phyloP scores from a whole-genome alignment of 352 stramenopile species.

The Globisporangium rhizosaccharum region DNA sequence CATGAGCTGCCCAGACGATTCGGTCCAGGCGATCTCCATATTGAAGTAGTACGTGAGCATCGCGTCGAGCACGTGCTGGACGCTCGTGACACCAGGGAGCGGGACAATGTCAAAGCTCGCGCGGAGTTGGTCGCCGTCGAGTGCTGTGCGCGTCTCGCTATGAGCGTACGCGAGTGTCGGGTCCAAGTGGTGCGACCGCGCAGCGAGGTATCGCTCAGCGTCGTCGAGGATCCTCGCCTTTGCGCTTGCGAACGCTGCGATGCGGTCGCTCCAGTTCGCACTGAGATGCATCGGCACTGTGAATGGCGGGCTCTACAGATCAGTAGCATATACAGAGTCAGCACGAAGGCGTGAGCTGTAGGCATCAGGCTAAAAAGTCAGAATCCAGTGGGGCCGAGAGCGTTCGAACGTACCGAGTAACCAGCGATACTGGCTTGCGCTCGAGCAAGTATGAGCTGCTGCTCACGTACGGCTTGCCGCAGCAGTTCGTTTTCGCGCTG shows the following conservation, averaged over 20 bases:
- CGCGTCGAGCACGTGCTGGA: constrained; percentile 4
- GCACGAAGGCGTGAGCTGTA: too few relatives aligned
- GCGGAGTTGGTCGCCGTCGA: constrained; percentile 17
- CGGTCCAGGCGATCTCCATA: constrained; percentile 15
- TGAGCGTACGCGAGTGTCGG: constrained; percentile 21
- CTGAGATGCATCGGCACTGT: too few relatives aligned
- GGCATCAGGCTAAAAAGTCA: too few relatives aligned
- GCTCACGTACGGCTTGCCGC: too few relatives aligned
- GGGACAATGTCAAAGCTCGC: constrained; percentile 18
- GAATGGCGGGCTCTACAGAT: too few relatives aligned
- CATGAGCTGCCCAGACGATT: constrained; percentile 26
- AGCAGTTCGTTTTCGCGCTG: too few relatives aligned
- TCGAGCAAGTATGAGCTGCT: too few relatives aligned
- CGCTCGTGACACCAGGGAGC: constrained; percentile 4
- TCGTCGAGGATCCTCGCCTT: neutral
- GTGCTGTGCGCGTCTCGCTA: constrained; percentile 14
- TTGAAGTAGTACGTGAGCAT: constrained; percentile 10
- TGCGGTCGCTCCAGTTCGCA: neutral
- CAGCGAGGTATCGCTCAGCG: constrained; percentile 18
- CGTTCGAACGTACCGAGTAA: too few relatives aligned
- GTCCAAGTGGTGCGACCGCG: constrained; percentile 18
- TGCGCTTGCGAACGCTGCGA: neutral
- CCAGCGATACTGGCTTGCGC: too few relatives aligned
- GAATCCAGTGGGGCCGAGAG: too few relatives aligned
- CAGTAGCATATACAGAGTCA: too few relatives aligned